A percentile compares a stretch with the other conserved stretches of the same genome.
Evolutionary conservation across 129 eudicot genomes (phyloP).

Genomic region (Chrysanthemum lavandulifolium): DNA sequence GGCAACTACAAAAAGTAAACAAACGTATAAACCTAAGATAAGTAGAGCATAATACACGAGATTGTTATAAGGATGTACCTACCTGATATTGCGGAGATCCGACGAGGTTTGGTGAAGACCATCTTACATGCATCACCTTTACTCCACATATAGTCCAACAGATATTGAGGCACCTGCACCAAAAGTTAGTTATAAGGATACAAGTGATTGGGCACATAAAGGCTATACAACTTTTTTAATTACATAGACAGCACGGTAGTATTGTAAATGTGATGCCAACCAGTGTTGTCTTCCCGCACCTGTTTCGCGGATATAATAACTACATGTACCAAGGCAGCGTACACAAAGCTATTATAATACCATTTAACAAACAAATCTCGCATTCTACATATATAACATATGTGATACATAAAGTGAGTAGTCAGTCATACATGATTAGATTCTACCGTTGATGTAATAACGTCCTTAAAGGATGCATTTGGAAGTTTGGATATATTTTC

Average conservation of each 20-base stretch:
- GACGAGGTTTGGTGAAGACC: conserved; percentile 88
- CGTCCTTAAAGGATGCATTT: conserved; percentile 69
- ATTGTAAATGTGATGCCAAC: conserved; percentile 32
- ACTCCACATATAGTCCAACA: conserved; percentile 80
- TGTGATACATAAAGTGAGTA: not conserved
- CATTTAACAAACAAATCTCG: not conserved
- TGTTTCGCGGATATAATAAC: conserved; percentile 96
- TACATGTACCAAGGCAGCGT: conserved; percentile 40
- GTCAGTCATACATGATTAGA: conserved; percentile 65
- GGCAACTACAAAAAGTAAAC: conserved; percentile 57
- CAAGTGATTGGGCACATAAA: no score
- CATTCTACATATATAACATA: not conserved
- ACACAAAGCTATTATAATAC: not conserved
- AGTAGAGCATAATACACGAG: conserved; percentile 4
- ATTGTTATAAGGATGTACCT: conserved; percentile 38
- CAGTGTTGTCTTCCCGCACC: conserved; percentile 99
- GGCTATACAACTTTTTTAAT: no score
- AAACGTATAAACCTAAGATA: conserved; percentile 16
- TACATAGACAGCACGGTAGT: no score
- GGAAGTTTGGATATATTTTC: conserved; percentile 84
- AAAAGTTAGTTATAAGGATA: not conserved
- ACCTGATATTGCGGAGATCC: conserved; percentile 97
- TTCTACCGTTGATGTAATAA: conserved; percentile 63
- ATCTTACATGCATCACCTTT: conserved; percentile 85
- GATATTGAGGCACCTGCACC: conserved; percentile 82